Base-by-base conservation (phyloP, 2,329 filamentous ascomycete species). In the Scedosporium aurantiacum region DNA sequence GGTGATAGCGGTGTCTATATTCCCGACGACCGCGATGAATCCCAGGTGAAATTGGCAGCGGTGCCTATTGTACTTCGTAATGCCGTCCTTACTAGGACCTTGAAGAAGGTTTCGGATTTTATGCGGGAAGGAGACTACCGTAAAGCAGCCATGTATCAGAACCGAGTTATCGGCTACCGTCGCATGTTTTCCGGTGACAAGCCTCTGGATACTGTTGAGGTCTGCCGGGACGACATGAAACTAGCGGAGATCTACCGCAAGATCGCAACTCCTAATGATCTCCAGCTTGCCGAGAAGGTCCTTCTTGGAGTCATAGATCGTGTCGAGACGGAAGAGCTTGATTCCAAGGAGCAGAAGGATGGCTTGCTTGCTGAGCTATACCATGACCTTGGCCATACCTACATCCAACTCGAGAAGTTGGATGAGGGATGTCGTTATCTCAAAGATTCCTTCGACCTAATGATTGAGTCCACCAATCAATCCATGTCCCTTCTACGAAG, bases 321-420 rank as follows among this genome's bases (percentile, higher is more conserved):
- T 8, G 16, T 60, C 16, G 28, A 52, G 14, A 52, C 58, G 16
- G 58, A 60, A 10, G 25, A 60, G 5, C 41, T 60, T 10, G 58
- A 60, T 12, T 10, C 25, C 4, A n/a, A n/a, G 8, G 43, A 14
- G 4, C 8, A 37, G 43, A 60, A 60, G 43, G 40, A 60, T 21
- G 14, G 5, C 10, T 16, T 60, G 7, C 58, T 52, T 21, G 58
- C 58, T 8, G 23, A 60, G 12, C 58, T 71, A 12, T 66, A 69
- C 45, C 67, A 71, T 27, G 68, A 70, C n/a, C 66, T 72, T 8
- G 69, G 69, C 4, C 62, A 60, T 6, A 61, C 71, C 0, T 66
- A 66, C 32, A 60, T 65, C 40, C 63, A 63, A 25, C 62, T 65
- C 3, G 63, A 64, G 10, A 67, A 67, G 16, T 45, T 65, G 28